These are phyloP conservation scores for Neonectria faginata DNA, from an alignment of 2,329 filamentous ascomycete species.

Conservation along the genomic window DNA sequence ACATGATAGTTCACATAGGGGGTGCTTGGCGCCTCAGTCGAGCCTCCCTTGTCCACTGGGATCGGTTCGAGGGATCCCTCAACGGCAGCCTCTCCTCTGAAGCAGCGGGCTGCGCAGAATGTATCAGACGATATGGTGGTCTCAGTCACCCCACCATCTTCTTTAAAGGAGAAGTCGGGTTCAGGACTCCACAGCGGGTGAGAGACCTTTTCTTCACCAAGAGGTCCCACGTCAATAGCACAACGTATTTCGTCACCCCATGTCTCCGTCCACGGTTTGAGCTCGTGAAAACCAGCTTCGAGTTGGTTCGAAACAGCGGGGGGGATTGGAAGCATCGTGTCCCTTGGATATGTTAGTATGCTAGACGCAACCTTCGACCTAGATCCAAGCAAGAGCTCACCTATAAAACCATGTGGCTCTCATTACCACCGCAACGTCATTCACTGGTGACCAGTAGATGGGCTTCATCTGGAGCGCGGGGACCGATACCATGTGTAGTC, in stretches of 20 bases:
- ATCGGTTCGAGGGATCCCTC: slow-evolving; percentile 60
- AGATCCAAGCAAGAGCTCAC: slow-evolving; percentile 45
- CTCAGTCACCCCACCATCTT: slow-evolving; percentile 45
- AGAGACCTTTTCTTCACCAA: slow-evolving; percentile 91
- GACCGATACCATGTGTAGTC: slow-evolving; percentile 87
- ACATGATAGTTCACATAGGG: slow-evolving; percentile 83
- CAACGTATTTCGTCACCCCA: slow-evolving; percentile 93
- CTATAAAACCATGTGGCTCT: slow-evolving; percentile 98
- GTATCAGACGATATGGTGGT: slow-evolving; percentile 64
- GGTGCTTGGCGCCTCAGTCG: slow-evolving; percentile 59
- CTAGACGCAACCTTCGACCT: too few species aligned
- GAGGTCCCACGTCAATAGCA: slow-evolving; percentile 88
- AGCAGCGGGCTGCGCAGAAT: slow-evolving; percentile 71
- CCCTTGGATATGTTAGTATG: slow-evolving; percentile 56
- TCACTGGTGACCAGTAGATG: slow-evolving; percentile 96
- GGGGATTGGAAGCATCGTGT: slow-evolving; percentile 92
- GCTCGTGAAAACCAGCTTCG: slow-evolving; percentile 88
- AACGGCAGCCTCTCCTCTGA: slow-evolving; percentile 68
- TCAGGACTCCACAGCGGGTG: slow-evolving; percentile 83
- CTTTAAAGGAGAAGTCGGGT: slow-evolving; percentile 37
- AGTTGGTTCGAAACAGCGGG: slow-evolving; percentile 89
- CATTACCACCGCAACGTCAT: slow-evolving; percentile 85
- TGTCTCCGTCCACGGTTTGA: slow-evolving; percentile 89
- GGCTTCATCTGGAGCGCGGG: slow-evolving; percentile 90
- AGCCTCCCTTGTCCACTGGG: slow-evolving; percentile 48